Evolutionary conservation across 2,329 filamentous ascomycete species (phyloP).

Genomic region (Penicillium sclerotiorum): DNA sequence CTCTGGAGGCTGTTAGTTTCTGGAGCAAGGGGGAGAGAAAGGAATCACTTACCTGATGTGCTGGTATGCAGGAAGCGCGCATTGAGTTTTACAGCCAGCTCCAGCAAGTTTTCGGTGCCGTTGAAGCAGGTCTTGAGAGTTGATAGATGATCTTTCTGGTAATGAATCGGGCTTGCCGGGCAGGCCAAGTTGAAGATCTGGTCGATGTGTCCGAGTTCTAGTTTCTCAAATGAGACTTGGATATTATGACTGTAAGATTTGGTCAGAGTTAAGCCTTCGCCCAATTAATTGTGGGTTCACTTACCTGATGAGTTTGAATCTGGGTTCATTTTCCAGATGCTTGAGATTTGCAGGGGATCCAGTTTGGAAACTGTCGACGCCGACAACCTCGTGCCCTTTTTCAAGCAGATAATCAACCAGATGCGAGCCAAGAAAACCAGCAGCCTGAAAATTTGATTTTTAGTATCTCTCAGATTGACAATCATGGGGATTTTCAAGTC

Average conservation of each 20-base stretch:
- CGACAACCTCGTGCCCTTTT: slow-evolving; percentile 16
- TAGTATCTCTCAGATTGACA: too few relatives aligned
- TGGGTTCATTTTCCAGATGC: slow-evolving; percentile 10
- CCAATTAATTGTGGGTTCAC: too few relatives aligned
- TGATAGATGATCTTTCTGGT: slow-evolving; percentile 34
- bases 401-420: slow-evolving; percentile 19
- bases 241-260: slow-evolving; percentile 23
- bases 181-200: slow-evolving; percentile 39
- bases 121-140: slow-evolving; percentile 36
- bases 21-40: background rate
- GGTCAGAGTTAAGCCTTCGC: too few relatives aligned
- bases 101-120: slow-evolving; percentile 35
- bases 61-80: slow-evolving; percentile 34
- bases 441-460: slow-evolving; percentile 15
- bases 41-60: slow-evolving; percentile 28
- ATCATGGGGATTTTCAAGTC: background rate
- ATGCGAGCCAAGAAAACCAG: slow-evolving; percentile 21
- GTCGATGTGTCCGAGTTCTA: slow-evolving; percentile 23
- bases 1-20: slow-evolving; percentile 14
- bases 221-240: slow-evolving; percentile 5
- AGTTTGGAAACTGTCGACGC: slow-evolving; percentile 19
- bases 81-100: slow-evolving; percentile 30
- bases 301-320: slow-evolving; percentile 15
- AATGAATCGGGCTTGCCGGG: slow-evolving; percentile 35
- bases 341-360: slow-evolving; percentile 12